Evolutionary conservation across 306 rosid genomes (phyloP), one percentile per base, ranked within the genome.

Genomic region (Citrullus mucosospermus): DNA sequence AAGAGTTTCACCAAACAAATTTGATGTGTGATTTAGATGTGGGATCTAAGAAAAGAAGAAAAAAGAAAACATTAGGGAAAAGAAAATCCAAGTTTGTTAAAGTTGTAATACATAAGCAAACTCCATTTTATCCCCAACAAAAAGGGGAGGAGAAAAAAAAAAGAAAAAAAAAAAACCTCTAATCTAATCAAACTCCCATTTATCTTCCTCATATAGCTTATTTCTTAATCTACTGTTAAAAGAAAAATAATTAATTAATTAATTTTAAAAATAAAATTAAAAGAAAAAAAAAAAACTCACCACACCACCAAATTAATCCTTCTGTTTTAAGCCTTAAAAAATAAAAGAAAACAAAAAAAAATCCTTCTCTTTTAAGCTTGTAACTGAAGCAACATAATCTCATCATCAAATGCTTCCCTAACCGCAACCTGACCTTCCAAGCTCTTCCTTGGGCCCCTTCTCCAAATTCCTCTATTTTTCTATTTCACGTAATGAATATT

Each of bases 41-140:
- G 79, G 82, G 84, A 90, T 84, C 92, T 80, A 32, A 55, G 34
- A 4, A 22, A 50, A 20, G 16, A 3, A 60, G 6, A 32, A 22
- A 10, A 41, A 70, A 17, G 8, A 39, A 55, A 18, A 71, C 50
- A 88, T 85, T 75, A 76, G 80, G 79, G 53, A 76, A 82, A 54
- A 69, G 79, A 82, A 39, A 55, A 32, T 16, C 30, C 8, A 39
- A 82, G 89, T 92, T 89, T 70, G 98, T 91, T 91, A 88, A 75
- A 86, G 86, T 80, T 88, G 93, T 93, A 89, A 83, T 86, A 82
- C 83, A 84, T 88, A 93, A 93, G 98, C 96, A 93, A 91, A 81
- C 50, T 38, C 20, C 28, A 62, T 30, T 44, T 53, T 28, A 25
- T 20, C 20, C 25, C 41, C 46, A 32, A 32, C 13, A 72, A 48